phyloP scores from a whole-genome alignment of 768 basidiomycete species.

The Polyporus arcularius region DNA sequence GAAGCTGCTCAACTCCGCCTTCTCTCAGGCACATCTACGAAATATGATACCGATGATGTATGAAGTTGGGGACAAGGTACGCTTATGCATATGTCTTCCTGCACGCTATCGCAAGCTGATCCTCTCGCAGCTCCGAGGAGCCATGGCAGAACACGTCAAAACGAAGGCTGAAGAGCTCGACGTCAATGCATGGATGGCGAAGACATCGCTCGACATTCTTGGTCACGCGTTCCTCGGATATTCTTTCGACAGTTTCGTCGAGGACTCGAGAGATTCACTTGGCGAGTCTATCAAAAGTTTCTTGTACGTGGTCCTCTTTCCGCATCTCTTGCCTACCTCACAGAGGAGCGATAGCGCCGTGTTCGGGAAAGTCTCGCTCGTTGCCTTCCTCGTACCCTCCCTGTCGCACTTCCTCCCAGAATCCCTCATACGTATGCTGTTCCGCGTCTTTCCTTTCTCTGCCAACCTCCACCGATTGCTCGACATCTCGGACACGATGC shows the following conservation, averaged over 20 bases:
- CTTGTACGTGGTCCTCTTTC: not conserved
- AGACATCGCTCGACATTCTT: not conserved
- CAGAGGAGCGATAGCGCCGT: not conserved
- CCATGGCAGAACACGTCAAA: too few relatives aligned
- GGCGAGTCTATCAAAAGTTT: not conserved
- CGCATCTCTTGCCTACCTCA: not conserved
- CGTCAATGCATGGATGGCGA: not conserved
- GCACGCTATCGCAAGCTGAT: too few relatives aligned
- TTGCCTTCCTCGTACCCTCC: not conserved
- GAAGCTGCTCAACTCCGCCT: too few relatives aligned
- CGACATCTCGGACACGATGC: slow-evolving; percentile 37
- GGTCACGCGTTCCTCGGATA: not conserved
- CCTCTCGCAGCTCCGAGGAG: too few relatives aligned
- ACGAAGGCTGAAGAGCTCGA: not conserved
- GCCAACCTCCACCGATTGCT: not conserved
- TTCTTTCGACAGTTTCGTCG: not conserved
- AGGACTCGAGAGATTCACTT: not conserved
- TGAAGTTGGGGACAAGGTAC: too few relatives aligned
- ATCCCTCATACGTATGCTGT: too few relatives aligned
- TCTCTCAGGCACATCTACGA: too few relatives aligned
- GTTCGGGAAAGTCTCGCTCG: not conserved
- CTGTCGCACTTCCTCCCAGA: too few relatives aligned
- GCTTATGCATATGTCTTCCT: too few relatives aligned
- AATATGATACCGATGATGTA: too few relatives aligned
- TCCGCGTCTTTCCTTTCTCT: too few relatives aligned